Evolutionary conservation across 495 filamentous ascomycete genomes (phyloP).

Genomic region (Endocarpon pusillum): DNA sequence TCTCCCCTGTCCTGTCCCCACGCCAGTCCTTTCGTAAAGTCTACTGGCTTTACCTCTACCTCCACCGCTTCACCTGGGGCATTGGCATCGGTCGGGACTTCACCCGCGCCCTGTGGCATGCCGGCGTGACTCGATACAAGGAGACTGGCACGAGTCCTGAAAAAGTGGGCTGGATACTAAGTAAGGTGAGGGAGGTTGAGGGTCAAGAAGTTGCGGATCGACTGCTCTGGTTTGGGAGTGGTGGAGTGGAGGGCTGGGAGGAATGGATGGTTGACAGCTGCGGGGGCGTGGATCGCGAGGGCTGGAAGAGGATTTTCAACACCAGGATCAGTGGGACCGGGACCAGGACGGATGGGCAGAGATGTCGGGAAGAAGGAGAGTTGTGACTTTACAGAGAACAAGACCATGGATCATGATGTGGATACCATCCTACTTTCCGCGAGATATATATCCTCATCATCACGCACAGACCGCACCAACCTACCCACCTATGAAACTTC

Average conservation of each 20-base stretch:
- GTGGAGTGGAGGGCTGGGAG: too few species aligned
- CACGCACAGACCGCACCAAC: too few species aligned
- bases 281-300: constrained; percentile 1
- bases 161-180: constrained; percentile 22
- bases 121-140: constrained; percentile 24
- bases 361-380: too few species aligned
- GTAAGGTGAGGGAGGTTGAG: constrained; percentile 19
- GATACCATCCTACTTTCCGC: too few species aligned
- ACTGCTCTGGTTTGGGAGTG: too few species aligned
- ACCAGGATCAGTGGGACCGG: constrained; percentile 1
- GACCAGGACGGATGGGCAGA: too few species aligned
- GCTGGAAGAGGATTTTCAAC: background rate
- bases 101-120: constrained; percentile 29
- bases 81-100: constrained; percentile 22
- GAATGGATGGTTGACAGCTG: constrained; percentile 4
- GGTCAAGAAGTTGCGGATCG: constrained; percentile 16
- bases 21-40: constrained; percentile 22
- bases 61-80: constrained; percentile 20
- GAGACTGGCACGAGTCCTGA: constrained; percentile 13
- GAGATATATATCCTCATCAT: too few species aligned
- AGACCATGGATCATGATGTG: too few species aligned
- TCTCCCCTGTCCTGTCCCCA: constrained; percentile 16
- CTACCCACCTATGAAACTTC: too few species aligned
- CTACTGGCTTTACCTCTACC: constrained; percentile 23
- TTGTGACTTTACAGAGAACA: too few species aligned